A percentile compares a stretch with the other conserved stretches of the same genome.
These are phyloP conservation scores for Chloroidium sp. DNA, from an alignment of 163 green algal species.

Conservation along the genomic window DNA sequence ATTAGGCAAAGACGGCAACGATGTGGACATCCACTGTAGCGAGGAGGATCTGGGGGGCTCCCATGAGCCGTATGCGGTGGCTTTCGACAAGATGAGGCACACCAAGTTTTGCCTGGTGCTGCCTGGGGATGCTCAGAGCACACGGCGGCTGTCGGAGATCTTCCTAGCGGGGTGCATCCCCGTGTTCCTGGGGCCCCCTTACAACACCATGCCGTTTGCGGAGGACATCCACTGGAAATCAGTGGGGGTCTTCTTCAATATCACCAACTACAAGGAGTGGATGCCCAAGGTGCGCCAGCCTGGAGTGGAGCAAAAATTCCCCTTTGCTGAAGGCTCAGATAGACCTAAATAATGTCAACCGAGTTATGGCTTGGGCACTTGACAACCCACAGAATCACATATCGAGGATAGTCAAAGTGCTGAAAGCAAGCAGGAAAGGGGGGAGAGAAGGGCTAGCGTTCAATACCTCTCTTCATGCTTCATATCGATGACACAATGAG, in stretches of 20 bases:
- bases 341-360: no score
- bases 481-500: no score
- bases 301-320: no score
- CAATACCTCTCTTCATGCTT: no score
- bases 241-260: conserved; percentile 7
- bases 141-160: conserved; percentile 8
- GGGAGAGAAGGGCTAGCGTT: no score
- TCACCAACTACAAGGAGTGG: conserved; percentile 1
- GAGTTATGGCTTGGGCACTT: no score
- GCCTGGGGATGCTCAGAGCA: conserved; percentile 12
- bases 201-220: conserved; percentile 8
- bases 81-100: conserved; percentile 1
- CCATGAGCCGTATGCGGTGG: not conserved
- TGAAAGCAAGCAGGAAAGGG: no score
- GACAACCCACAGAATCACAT: no score
- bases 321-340: no score
- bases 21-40: not conserved
- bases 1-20: not conserved
- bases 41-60: not conserved
- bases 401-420: no score
- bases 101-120: conserved; percentile 11
- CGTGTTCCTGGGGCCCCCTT: conserved; percentile 13
- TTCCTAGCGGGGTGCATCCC: conserved; percentile 15
- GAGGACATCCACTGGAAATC: conserved; percentile 3
- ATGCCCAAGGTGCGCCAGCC: not conserved